These are phyloP conservation scores for Sarocladium kiliense DNA, from an alignment of 2,329 filamentous ascomycete species.

Conservation along the genomic window DNA sequence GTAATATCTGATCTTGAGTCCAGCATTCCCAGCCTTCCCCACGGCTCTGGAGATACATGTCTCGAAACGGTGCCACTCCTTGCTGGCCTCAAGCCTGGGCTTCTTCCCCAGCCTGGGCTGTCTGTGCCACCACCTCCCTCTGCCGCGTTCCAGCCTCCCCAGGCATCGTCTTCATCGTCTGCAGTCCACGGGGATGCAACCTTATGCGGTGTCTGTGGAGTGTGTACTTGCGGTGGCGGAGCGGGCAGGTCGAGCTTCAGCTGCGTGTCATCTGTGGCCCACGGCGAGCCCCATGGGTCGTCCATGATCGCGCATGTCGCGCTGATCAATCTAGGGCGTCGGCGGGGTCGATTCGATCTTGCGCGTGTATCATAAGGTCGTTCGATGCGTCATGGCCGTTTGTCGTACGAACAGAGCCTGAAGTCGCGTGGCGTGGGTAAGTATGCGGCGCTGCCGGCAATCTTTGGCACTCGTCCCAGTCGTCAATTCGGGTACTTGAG, in stretches of 20 bases:
- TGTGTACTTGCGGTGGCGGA: constrained; percentile 26
- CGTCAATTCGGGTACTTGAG: not conserved
- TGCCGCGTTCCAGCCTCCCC: constrained; percentile 32
- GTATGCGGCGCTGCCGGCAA: not conserved
- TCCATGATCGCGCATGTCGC: constrained; percentile 44
- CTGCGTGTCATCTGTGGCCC: constrained; percentile 35
- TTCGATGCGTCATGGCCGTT: not conserved
- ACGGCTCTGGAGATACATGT: constrained; percentile 23
- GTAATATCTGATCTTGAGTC: not conserved
- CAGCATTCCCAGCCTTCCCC: constrained; percentile 11
- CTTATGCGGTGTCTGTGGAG: constrained; percentile 19
- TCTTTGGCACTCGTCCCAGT: not conserved
- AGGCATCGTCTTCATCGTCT: constrained; percentile 23
- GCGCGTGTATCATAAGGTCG: not conserved
- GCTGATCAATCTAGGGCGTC: not conserved
- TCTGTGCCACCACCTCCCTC: constrained; percentile 12
- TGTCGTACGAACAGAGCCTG: not conserved
- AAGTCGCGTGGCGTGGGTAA: not conserved
- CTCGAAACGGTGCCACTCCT: constrained; percentile 19
- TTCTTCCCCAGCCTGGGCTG: constrained; percentile 26
- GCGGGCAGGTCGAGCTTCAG: constrained; percentile 30
- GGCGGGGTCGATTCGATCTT: not conserved
- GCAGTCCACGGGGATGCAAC: constrained; percentile 22
- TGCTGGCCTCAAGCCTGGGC: constrained; percentile 24
- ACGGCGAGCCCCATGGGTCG: constrained; percentile 60